These are phyloP conservation scores for Penicillium verhagenii DNA, from an alignment of 495 filamentous ascomycete species.

Conservation along the genomic window DNA sequence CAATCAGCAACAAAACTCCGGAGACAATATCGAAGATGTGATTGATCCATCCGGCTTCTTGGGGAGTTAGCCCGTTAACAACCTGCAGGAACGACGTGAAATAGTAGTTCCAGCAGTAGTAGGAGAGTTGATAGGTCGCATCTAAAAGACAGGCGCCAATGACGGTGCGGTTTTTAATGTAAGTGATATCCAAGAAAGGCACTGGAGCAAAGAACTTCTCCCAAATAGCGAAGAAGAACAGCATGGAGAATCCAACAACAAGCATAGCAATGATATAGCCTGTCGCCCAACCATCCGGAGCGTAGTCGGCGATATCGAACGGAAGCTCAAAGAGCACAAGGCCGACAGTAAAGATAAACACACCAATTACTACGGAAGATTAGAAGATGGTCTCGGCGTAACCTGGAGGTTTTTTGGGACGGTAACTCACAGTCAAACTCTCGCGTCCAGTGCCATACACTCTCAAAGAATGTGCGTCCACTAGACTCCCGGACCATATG, in stretches of 20 bases:
- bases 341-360: slow-evolving; percentile 55
- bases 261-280: slow-evolving; percentile 52
- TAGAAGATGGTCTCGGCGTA: background rate
- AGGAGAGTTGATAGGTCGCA: slow-evolving; percentile 55
- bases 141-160: slow-evolving; percentile 53
- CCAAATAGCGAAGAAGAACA: slow-evolving; percentile 54
- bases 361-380: slow-evolving; percentile 33
- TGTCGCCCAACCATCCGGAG: slow-evolving; percentile 40
- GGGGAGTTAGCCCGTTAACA: slow-evolving; percentile 55
- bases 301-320: slow-evolving; percentile 48
- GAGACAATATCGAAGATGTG: slow-evolving; percentile 50
- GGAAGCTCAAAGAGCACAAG: slow-evolving; percentile 58
- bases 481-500: slow-evolving; percentile 31
- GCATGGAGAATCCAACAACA: slow-evolving; percentile 49
- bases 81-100: slow-evolving; percentile 67
- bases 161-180: slow-evolving; percentile 48
- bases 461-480: slow-evolving; percentile 18
- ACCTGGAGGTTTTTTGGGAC: slow-evolving; percentile 7
- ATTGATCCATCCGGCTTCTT: slow-evolving; percentile 50
- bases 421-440: slow-evolving; percentile 27
- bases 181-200: slow-evolving; percentile 53
- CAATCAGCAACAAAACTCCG: slow-evolving; percentile 39
- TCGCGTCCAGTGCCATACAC: slow-evolving; percentile 16
- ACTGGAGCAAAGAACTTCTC: slow-evolving; percentile 51
- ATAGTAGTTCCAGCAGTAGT: slow-evolving; percentile 39